A percentile compares a stretch with the other conserved stretches of the same genome.
Conservation (phyloP, 257 asterid genomes). For the Primulina tabacum region DNA sequence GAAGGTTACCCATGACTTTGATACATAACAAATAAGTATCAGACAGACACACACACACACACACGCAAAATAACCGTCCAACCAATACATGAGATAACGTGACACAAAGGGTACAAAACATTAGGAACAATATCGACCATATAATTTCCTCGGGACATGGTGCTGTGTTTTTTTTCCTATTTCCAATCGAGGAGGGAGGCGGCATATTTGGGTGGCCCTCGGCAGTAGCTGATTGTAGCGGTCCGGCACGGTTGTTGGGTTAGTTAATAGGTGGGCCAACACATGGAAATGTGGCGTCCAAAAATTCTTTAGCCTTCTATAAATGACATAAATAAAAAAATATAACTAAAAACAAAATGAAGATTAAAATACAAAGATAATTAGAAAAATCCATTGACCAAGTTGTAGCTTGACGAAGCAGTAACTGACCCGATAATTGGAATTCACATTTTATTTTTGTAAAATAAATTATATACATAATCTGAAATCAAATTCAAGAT, state of each 20-base stretch:
- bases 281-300: not conserved
- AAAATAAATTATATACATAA: no score
- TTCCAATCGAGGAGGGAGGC: not conserved
- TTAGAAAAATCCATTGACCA: no score
- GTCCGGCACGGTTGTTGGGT: not conserved
- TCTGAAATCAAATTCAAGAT: not conserved
- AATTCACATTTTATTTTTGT: not conserved
- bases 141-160: not conserved
- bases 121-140: not conserved
- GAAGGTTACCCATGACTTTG: not conserved
- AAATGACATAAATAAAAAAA: not conserved
- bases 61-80: not conserved
- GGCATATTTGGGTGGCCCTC: not conserved
- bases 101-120: not conserved
- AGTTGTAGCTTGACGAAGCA: not conserved
- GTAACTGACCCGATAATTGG: not conserved
- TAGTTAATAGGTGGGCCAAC: not conserved
- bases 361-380: no score
- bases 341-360: no score
- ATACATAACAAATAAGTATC: not conserved
- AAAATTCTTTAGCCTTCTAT: not conserved
- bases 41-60: not conserved
- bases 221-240: not conserved
- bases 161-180: no score
- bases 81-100: not conserved